phyloP scores from a whole-genome alignment of 2,329 filamentous ascomycete genomes.

The Fusarium nisikadoi region DNA sequence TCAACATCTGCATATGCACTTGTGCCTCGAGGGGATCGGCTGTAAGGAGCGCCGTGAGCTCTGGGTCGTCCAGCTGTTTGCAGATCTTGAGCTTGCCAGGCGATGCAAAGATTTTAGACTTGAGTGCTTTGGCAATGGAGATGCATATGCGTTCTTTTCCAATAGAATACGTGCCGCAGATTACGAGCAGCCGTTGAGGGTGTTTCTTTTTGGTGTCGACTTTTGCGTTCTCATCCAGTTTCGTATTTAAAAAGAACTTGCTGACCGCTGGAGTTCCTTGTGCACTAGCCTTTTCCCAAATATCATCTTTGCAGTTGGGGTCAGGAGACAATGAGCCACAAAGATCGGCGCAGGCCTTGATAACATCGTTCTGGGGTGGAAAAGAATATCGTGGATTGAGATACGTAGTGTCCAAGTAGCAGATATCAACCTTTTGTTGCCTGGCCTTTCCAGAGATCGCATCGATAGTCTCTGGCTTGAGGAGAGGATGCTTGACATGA shows the following conservation, averaged over 20 bases:
- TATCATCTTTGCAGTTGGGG: slow-evolving; percentile 59
- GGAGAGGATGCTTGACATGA: slow-evolving; percentile 83
- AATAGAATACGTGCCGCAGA: slow-evolving; percentile 97
- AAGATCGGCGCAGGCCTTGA: slow-evolving; percentile 86
- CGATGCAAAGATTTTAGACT: slow-evolving; percentile 89
- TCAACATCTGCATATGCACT: slow-evolving; percentile 96
- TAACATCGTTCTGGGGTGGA: slow-evolving; percentile 87
- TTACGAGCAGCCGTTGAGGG: slow-evolving; percentile 78
- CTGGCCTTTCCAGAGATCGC: slow-evolving; percentile 74
- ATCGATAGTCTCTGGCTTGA: slow-evolving; percentile 80
- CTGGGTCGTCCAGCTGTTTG: slow-evolving; percentile 84
- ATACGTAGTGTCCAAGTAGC: slow-evolving; percentile 97
- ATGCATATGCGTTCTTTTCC: slow-evolving; percentile 97
- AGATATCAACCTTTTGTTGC: slow-evolving; percentile 92
- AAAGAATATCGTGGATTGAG: slow-evolving; percentile 96
- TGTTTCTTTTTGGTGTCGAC: slow-evolving; percentile 42
- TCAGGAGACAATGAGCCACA: slow-evolving; percentile 81
- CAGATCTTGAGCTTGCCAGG: slow-evolving; percentile 86
- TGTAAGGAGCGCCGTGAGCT: slow-evolving; percentile 82
- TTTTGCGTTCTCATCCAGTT: slow-evolving; percentile 45
- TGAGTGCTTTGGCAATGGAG: slow-evolving; percentile 86
- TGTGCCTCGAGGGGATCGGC: slow-evolving; percentile 84
- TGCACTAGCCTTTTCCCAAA: slow-evolving; percentile 58
- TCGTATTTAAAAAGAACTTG: slow-evolving; percentile 61
- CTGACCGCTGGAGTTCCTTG: slow-evolving; percentile 59